Conservation (phyloP, 106 monocot species). For the Dioscorea alata region DNA sequence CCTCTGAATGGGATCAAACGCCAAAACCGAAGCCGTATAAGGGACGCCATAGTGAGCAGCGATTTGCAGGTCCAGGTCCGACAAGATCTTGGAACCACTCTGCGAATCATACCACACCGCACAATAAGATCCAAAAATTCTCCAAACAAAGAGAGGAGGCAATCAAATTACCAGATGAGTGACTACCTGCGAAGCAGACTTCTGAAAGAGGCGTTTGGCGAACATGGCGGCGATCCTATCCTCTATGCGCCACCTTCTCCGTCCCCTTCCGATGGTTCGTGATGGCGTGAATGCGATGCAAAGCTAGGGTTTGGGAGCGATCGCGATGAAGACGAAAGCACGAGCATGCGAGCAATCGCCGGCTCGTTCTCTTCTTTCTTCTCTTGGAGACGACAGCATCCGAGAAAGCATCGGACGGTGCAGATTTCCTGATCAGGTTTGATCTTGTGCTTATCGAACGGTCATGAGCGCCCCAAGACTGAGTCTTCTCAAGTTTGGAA, state of each 20-base stretch:
- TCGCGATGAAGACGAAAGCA: neutral
- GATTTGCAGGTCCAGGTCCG: constrained; percentile 47
- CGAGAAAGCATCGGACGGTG: too few relatives aligned
- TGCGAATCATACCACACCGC: constrained; percentile 10
- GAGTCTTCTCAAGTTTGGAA: too few relatives aligned
- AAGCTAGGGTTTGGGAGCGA: neutral
- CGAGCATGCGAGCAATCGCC: neutral
- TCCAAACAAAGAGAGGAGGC: neutral
- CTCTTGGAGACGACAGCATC: neutral
- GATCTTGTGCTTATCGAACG: too few relatives aligned
- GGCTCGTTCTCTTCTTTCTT: neutral
- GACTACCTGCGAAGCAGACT: constrained; percentile 9
- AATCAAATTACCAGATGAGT: neutral
- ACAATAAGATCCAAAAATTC: constrained; percentile 2
- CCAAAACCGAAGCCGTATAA: constrained; percentile 71
- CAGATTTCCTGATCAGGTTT: too few relatives aligned
- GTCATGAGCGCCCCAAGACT: too few relatives aligned
- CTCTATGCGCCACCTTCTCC: neutral
- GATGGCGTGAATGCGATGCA: neutral
- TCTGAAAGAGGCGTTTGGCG: constrained; percentile 20
- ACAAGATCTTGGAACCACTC: constrained; percentile 17
- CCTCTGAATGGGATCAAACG: constrained; percentile 88
- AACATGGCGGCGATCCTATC: constrained; percentile 6
- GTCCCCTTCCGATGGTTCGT: neutral
- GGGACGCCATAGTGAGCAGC: constrained; percentile 83